Base-by-base conservation (phyloP, 2,329 filamentous ascomycete species). In the Penicillium paneum region DNA sequence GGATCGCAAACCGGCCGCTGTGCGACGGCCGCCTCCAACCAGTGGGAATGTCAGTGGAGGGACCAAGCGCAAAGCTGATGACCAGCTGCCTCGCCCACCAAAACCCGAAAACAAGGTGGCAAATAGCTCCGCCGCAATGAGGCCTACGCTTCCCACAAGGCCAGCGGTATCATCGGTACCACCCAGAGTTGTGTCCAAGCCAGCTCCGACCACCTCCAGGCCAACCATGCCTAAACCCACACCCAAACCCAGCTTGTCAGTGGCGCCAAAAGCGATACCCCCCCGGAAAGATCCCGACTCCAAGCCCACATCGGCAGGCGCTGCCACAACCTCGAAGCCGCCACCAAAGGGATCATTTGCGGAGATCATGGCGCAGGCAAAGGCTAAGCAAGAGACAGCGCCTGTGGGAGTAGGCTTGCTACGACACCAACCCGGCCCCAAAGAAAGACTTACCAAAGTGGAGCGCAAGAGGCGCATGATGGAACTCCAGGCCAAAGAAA, bases 271-370 rank as follows among this genome's bases (percentile, higher is more conserved):
- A 35, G 39, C 58, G 13, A 50, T 63, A 10, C 55, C 61, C 17
- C n/a, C 56, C 10, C 47, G 52, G 13, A 67, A 66, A 29, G 38
- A 57, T 11, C 49, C 66, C 13, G 44, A 55, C 8, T 13, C 19
- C 24, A 63, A 59, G 26, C 48, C 56, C 21, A 38, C 55, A 8
- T 24, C 35, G 5, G 8, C 42, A 28, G 44, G 36, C 26, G 34
- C 52, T 1, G 42, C 56, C 15, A 54, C 58, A 17, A 68, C 67
- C 11, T 67, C 70, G 24, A 77, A 76, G 50, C 71, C 79, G 5
- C 79, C 81, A 6, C 81, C 81, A 55, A 81, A 80, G 62, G 81
- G 82, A 28, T 83, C 81, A 1, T 87, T 81, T 67, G 79, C 82
- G 40, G 83, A 83, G 46, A 76, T 86, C 40, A 77, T 87, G 70